Evolutionary conservation across 2,329 filamentous ascomycete genomes (phyloP).

Genomic region (Septoria linicola): DNA sequence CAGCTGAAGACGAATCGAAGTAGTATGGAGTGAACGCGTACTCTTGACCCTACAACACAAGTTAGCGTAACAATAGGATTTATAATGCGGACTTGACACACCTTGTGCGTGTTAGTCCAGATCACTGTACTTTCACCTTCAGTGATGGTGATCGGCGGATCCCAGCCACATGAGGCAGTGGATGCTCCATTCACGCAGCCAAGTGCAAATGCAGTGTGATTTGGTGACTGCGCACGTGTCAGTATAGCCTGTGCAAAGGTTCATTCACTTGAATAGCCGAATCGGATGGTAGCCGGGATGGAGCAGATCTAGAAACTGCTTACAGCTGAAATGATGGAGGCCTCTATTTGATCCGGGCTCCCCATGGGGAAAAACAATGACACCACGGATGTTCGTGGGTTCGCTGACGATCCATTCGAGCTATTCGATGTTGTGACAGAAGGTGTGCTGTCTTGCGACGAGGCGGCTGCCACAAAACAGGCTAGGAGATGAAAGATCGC

Average conservation of each 20-base stretch:
- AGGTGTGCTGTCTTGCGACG: constrained; percentile 13
- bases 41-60: no score
- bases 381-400: constrained; percentile 13
- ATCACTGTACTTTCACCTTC: constrained; percentile 33
- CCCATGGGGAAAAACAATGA: constrained; percentile 25
- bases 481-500: not conserved
- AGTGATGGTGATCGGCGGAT: constrained; percentile 33
- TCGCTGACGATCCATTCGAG: constrained; percentile 1
- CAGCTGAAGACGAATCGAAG: not conserved
- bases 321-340: constrained; percentile 26
- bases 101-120: constrained; percentile 21
- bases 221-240: constrained; percentile 19
- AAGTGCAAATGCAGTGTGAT: constrained; percentile 32
- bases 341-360: constrained; percentile 23
- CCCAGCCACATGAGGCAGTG: constrained; percentile 27
- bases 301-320: constrained; percentile 1
- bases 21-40: no score
- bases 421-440: constrained; percentile 6
- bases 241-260: not conserved
- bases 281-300: no score
- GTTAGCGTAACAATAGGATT: no score
- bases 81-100: not conserved
- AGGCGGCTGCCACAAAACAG: constrained; percentile 12
- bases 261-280: no score
- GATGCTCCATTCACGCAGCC: constrained; percentile 24